Conservation (phyloP, 805 yeast genomes). For the Dipodascus albidus region DNA sequence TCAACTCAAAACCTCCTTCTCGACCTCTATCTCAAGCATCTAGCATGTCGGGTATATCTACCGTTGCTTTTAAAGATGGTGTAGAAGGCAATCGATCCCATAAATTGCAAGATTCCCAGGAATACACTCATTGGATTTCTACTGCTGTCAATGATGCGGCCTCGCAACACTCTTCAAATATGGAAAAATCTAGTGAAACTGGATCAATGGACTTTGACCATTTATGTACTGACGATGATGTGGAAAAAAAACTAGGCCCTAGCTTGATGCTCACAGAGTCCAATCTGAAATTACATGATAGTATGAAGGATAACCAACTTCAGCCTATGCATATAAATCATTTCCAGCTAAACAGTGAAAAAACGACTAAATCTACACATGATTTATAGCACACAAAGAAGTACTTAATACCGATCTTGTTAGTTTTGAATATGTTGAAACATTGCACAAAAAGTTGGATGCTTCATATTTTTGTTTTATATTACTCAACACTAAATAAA, state of each 20-base stretch:
- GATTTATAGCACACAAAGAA: no score
- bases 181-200: background rate
- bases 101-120: constrained; percentile 31
- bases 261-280: background rate
- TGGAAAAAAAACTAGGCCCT: background rate
- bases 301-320: background rate
- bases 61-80: constrained; percentile 67
- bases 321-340: background rate
- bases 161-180: background rate
- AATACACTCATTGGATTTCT: constrained; percentile 12
- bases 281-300: background rate
- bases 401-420: no score
- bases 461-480: no score
- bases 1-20: constrained; percentile 23
- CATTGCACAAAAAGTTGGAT: no score
- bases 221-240: background rate
- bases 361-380: no score
- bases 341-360: background rate
- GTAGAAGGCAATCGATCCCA: constrained; percentile 50
- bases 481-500: background rate
- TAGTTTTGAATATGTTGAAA: no score
- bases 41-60: constrained; percentile 52
- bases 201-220: background rate
- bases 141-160: constrained; percentile 3
- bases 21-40: constrained; percentile 50